A percentile compares a stretch with the other conserved stretches of the same genome.
Conservation (phyloP, 2,329 filamentous ascomycete species). For the Polychaeton citri region DNA sequence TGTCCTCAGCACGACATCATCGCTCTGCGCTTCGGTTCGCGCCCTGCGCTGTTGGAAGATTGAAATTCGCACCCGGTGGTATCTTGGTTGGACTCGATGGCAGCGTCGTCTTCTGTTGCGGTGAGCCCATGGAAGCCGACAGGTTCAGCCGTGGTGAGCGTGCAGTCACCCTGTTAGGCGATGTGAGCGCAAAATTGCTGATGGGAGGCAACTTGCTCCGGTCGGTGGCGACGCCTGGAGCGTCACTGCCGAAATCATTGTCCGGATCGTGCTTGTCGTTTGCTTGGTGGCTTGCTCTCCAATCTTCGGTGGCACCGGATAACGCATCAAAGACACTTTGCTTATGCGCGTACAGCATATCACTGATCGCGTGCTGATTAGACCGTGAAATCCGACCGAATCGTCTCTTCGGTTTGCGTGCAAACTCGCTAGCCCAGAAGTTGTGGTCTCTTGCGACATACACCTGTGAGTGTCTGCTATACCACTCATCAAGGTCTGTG, state of each 20-base stretch:
- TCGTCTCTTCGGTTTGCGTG: conserved; percentile 41
- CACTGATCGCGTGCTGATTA: conserved; percentile 32
- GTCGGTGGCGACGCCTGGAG: not conserved
- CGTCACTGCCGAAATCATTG: not conserved
- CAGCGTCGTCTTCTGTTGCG: no score
- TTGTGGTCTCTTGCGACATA: conserved; percentile 64
- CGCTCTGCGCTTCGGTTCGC: no score
- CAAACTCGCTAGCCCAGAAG: conserved; percentile 55
- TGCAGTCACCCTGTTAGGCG: no score
- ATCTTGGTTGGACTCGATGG: no score
- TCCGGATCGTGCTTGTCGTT: conserved; percentile 2
- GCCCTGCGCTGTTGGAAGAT: no score
- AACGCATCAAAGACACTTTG: conserved; percentile 37
- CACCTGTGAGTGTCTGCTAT: conserved; percentile 65
- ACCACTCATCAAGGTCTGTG: conserved; percentile 73
- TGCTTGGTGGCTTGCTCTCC: conserved; percentile 7
- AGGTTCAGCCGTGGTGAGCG: no score
- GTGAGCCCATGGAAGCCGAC: no score
- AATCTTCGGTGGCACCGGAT: conserved; percentile 26
- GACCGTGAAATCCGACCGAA: conserved; percentile 42
- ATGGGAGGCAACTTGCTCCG: conserved; percentile 7
- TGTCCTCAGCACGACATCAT: no score
- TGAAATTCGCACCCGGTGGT: no score
- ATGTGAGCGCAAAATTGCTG: conserved; percentile 8
- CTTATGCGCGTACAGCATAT: conserved; percentile 44